phyloP scores from a whole-genome alignment of 371 early-diverging fungal genomes.

The Zopfochytrium polystomum region DNA sequence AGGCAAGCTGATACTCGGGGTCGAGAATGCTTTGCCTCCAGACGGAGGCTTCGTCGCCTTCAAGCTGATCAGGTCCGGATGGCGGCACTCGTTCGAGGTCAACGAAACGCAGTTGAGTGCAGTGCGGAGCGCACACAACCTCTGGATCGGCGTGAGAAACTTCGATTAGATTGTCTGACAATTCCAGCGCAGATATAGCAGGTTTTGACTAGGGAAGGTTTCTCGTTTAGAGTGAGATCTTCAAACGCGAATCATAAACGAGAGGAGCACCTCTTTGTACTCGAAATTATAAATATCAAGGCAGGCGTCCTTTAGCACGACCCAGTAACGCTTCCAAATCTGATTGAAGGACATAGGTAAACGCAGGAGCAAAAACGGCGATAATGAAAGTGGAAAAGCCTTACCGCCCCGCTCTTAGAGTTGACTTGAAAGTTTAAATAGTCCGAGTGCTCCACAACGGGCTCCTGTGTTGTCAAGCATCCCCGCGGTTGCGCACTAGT shows the following conservation, averaged over 20 bases:
- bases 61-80: not conserved
- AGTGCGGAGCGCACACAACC: conserved; percentile 29
- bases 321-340: conserved; percentile 42
- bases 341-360: no score
- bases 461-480: no score
- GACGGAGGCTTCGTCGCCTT: not conserved
- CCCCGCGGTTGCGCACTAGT: no score
- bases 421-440: no score
- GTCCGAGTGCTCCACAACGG: no score
- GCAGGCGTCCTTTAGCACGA: conserved; percentile 21
- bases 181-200: conserved; percentile 14
- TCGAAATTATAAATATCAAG: conserved; percentile 35
- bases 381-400: no score
- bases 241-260: not conserved
- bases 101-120: conserved; percentile 24
- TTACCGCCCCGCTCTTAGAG: no score
- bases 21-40: conserved; percentile 24
- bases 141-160: conserved; percentile 28
- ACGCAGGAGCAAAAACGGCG: no score
- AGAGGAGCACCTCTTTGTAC: conserved; percentile 31
- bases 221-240: not conserved
- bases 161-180: conserved; percentile 8
- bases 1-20: conserved; percentile 14
- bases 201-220: conserved; percentile 21
- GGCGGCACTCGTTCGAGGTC: not conserved